Evolutionary conservation across 1,284 basidiomycete species (phyloP), one percentile per base, ranked within the genome.

Genomic region (Erythrobasidium hasegawianum): DNA sequence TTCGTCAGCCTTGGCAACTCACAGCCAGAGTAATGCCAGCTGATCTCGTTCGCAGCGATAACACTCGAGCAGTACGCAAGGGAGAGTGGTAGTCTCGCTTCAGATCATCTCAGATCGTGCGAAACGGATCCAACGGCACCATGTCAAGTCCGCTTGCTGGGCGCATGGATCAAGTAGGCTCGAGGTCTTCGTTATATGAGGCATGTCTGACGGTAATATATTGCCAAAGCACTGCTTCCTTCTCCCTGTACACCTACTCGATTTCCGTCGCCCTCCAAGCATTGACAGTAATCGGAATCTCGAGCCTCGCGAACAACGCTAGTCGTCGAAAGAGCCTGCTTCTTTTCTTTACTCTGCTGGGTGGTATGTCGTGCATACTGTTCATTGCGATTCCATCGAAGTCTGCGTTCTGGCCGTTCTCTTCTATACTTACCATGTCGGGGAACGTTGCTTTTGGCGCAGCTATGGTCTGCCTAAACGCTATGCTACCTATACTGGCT

Each of bases 211-310:
- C n/a, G n/a, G n/a, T n/a, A n/a, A n/a, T n/a, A n/a, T n/a, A n/a
- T n/a, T n/a, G n/a, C n/a, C n/a, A n/a, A n/a, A 40, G 33, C 16
- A 53, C 69, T 59, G 72, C 72, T 10, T 70, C 71, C 0, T 72
- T 72, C 64, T 65, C 67, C 1, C 59, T 73, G 13, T 49, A 68
- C 41, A 64, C 59, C 29, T 89, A 90, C 76, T 93, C 90, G 0
- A 80, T 85, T 8, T 89, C 89, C 0, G 92, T 96, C 0, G 86
- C 86, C 0, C 76, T 92, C 0, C 93, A 96, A 75, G 92, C 91
- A 0, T 75, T 95, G 16, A 88, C 87, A 0, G 90, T 96, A 54
- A 91, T 95, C 68, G 91, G 90, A 10, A 87, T 93, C 81, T 89
- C 90, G 16, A 85, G 85, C 13, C 85, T 92, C 60, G 92, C 92